Conservation (phyloP, 345 rosid genomes). For the Bretschneidera sinensis region DNA sequence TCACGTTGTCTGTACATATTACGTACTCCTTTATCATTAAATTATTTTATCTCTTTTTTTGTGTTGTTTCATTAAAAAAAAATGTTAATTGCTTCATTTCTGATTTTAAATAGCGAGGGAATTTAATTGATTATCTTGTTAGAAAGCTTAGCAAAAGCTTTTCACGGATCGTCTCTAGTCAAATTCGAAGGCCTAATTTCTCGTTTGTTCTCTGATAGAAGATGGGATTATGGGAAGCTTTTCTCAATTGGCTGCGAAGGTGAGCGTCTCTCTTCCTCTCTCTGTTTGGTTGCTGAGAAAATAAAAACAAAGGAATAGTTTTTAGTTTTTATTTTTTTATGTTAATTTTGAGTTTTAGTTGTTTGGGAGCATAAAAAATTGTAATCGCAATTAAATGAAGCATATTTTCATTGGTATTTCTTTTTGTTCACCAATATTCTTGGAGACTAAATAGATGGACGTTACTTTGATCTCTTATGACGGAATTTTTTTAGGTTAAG, state of each 20-base stretch:
- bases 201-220: background rate
- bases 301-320: background rate
- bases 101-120: constrained; percentile 18
- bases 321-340: background rate
- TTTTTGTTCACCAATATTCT: too few species aligned
- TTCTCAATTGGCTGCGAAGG: constrained; percentile 63
- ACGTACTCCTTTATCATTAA: background rate
- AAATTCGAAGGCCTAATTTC: constrained; percentile 9
- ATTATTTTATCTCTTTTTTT: background rate
- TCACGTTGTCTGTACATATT: background rate
- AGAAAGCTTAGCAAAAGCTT: too few species aligned
- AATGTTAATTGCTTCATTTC: background rate
- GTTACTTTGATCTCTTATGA: too few species aligned
- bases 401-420: too few species aligned
- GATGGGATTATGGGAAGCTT: constrained; percentile 56
- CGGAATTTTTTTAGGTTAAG: too few species aligned
- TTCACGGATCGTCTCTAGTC: constrained; percentile 4
- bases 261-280: constrained; percentile 5
- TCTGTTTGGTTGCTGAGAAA: background rate
- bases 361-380: background rate
- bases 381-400: background rate
- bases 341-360: background rate
- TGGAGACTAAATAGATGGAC: too few species aligned
- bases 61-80: background rate
- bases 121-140: constrained; percentile 2